Evolutionary conservation across 2,329 filamentous ascomycete genomes (phyloP).

Genomic region (Tolypocladium nubicola): DNA sequence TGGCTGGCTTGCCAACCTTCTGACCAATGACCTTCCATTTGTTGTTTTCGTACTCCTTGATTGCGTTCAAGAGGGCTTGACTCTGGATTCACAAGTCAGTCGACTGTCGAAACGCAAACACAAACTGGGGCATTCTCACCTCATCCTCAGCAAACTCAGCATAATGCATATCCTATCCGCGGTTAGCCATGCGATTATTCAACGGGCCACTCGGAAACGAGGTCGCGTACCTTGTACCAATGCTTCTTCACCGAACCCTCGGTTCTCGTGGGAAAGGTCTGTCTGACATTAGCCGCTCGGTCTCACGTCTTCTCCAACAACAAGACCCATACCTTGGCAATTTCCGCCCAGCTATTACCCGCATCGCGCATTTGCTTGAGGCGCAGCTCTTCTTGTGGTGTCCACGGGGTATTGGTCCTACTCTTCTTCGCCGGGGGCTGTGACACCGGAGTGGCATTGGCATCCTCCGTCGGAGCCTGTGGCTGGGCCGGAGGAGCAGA

Average conservation of each 20-base stretch:
- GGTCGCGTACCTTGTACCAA: slow-evolving; percentile 78
- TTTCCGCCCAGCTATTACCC: slow-evolving; percentile 93
- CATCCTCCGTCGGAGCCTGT: slow-evolving; percentile 19
- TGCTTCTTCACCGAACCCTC: slow-evolving; percentile 99
- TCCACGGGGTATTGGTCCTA: slow-evolving; percentile 98
- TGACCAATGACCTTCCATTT: slow-evolving; percentile 97
- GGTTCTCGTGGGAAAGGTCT: slow-evolving; percentile 87
- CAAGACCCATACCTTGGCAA: slow-evolving; percentile 75
- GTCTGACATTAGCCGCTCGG: slow-evolving; percentile 1
- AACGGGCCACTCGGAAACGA: background rate
- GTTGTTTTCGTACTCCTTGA: slow-evolving; percentile 97
- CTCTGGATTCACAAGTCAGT: slow-evolving; percentile 38
- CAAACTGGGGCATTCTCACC: slow-evolving; percentile 39
- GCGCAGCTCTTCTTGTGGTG: slow-evolving; percentile 81
- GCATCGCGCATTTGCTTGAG: slow-evolving; percentile 91
- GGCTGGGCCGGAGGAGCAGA: slow-evolving; percentile 15
- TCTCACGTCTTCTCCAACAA: background rate
- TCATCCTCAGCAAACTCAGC: slow-evolving; percentile 97
- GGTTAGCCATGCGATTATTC: background rate
- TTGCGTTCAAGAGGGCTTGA: slow-evolving; percentile 74
- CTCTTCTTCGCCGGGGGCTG: slow-evolving; percentile 74
- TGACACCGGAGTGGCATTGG: slow-evolving; percentile 14
- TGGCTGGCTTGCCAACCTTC: slow-evolving; percentile 96
- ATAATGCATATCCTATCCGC: slow-evolving; percentile 86
- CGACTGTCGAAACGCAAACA: slow-evolving; percentile 6